Conservation (phyloP, 176 grass and related monocot genomes). For the Carex cristatella region DNA sequence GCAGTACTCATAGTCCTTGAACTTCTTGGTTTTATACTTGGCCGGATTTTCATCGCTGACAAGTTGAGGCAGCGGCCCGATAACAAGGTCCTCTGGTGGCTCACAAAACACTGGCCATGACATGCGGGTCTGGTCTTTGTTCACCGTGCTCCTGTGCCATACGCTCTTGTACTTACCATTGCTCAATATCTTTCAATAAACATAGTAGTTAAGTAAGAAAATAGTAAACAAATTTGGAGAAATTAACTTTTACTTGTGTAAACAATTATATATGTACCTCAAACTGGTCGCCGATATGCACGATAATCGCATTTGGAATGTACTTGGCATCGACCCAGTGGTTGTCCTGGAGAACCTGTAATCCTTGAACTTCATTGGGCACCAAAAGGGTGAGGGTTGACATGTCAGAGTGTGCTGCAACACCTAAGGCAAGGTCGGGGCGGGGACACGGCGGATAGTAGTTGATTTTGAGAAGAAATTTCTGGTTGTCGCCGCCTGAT, state of each 20-base stretch:
- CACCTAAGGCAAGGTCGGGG: slow-evolving; percentile 55
- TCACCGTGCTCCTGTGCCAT: slow-evolving; percentile 57
- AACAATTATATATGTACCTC: slow-evolving; percentile 33
- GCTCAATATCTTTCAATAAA: slow-evolving; percentile 46
- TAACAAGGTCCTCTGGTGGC: slow-evolving; percentile 36
- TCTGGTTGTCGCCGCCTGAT: slow-evolving; percentile 37
- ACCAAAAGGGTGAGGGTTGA: slow-evolving; percentile 54
- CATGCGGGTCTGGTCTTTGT: slow-evolving; percentile 64
- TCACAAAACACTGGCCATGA: slow-evolving; percentile 73
- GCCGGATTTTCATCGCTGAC: slow-evolving; percentile 30
- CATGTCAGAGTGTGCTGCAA: slow-evolving; percentile 71
- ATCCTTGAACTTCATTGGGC: slow-evolving; percentile 62
- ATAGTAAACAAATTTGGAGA: not conserved
- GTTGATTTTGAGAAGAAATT: slow-evolving; percentile 70
- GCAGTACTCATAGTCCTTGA: slow-evolving; percentile 75
- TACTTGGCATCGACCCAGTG: slow-evolving; percentile 58
- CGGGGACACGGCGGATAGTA: slow-evolving; percentile 72
- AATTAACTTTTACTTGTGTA: not conserved
- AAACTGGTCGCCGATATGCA: slow-evolving; percentile 74
- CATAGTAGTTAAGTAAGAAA: not conserved
- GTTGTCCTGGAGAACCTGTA: slow-evolving; percentile 48
- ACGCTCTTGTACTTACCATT: slow-evolving; percentile 79
- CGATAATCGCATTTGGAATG: slow-evolving; percentile 46
- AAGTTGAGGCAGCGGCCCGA: slow-evolving; percentile 51
- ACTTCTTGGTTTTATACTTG: slow-evolving; percentile 74